Conservation (phyloP, 352 stramenopile genomes). For the Discostella stelligera region DNA sequence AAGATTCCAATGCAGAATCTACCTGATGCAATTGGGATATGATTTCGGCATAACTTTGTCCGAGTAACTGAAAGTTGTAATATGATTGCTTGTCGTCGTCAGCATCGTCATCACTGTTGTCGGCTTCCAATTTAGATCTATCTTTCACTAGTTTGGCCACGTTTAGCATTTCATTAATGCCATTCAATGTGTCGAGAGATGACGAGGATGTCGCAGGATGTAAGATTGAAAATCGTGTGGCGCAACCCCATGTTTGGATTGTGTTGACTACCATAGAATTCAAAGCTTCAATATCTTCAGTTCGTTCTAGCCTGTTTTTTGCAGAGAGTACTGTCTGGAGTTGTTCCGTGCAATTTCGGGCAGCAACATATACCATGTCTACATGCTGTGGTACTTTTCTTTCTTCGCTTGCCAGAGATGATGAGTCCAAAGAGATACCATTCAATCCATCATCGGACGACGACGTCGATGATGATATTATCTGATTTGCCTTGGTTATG, state of each 20-base stretch:
- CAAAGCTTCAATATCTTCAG: conserved; percentile 24
- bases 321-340: conserved; percentile 28
- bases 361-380: conserved; percentile 22
- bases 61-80: conserved; percentile 28
- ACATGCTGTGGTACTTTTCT: conserved; percentile 9
- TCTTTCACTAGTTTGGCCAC: conserved; percentile 10
- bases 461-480: conserved; percentile 1
- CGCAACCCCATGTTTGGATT: conserved; percentile 38
- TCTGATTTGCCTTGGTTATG: conserved; percentile 4
- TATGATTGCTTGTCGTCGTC: conserved; percentile 3
- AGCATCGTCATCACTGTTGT: conserved; percentile 16
- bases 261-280: conserved; percentile 32
- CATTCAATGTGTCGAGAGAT: conserved; percentile 16
- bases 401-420: not conserved
- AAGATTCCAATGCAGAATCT: conserved; percentile 25
- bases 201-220: conserved; percentile 5
- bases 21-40: conserved; percentile 43
- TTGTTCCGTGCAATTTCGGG: conserved; percentile 31
- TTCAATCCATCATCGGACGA: conserved; percentile 3
- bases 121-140: conserved; percentile 1
- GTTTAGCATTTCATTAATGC: conserved; percentile 48
- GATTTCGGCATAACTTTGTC: conserved; percentile 39
- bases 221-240: conserved; percentile 27
- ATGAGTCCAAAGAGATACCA: not conserved
- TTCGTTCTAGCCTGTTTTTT: conserved; percentile 3